These are phyloP conservation scores for Pseudocercospora fijiensis DNA, from an alignment of 2,329 filamentous ascomycete species.

Conservation along the genomic window DNA sequence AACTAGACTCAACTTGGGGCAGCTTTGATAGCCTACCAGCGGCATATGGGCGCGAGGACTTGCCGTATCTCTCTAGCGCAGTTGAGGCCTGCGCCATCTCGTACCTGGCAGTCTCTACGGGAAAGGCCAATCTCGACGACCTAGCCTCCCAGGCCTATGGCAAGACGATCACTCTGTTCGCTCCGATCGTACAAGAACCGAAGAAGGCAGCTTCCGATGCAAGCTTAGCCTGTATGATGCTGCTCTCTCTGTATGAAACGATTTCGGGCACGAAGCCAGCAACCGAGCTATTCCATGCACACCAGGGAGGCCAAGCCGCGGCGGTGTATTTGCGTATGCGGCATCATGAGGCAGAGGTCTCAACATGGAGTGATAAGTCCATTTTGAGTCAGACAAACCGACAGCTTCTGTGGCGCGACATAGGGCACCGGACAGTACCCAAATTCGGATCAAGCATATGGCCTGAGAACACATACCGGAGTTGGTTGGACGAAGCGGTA, in stretches of 20 bases:
- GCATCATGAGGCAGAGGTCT: background rate
- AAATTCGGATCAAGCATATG: background rate
- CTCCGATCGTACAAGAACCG: background rate
- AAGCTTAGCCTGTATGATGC: background rate
- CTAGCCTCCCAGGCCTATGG: background rate
- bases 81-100: background rate
- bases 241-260: background rate
- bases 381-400: background rate
- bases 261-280: background rate
- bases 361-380: background rate
- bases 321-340: background rate
- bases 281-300: background rate
- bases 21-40: background rate
- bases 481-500: background rate
- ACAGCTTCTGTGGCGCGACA: background rate
- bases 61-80: background rate
- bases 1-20: background rate
- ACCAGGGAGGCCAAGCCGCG: background rate
- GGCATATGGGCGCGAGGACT: background rate
- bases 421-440: background rate
- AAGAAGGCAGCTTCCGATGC: constrained; percentile 1
- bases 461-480: background rate
- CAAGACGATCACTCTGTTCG: background rate
- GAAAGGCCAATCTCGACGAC: background rate
- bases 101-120: background rate